Conservation (phyloP, 192 early-diverging fungal species). For the Entomortierella lignicola region DNA sequence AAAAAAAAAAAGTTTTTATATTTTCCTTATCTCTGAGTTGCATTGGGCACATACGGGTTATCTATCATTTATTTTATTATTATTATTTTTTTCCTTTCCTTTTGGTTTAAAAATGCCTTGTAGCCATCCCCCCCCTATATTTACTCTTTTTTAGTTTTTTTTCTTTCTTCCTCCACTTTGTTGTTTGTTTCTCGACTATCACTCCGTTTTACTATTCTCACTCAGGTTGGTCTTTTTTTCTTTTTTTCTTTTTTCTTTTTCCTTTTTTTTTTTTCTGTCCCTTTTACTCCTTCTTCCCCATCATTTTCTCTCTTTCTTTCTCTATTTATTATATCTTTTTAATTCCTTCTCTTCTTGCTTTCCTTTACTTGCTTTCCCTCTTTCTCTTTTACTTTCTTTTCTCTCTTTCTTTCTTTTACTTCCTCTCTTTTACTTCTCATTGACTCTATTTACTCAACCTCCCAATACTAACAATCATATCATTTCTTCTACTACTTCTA, state of each 20-base stretch:
- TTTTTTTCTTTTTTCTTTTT: neutral
- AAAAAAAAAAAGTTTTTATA: too few species aligned
- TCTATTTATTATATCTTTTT: neutral
- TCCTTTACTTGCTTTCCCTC: neutral
- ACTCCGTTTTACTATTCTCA: slow-evolving; percentile 1
- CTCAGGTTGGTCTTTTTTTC: neutral
- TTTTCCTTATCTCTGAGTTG: too few species aligned
- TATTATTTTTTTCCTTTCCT: too few species aligned
- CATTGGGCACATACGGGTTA: too few species aligned
- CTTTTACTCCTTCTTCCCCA: neutral
- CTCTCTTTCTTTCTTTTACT: neutral
- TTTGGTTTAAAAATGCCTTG: too few species aligned
- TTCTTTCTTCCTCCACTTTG: too few species aligned
- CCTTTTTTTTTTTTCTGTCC: neutral
- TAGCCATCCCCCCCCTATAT: too few species aligned
- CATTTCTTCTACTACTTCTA: neutral
- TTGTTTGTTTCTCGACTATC: too few species aligned
- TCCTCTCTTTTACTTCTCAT: slow-evolving; percentile 4
- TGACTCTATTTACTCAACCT: neutral
- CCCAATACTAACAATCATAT: too few species aligned
- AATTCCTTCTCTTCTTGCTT: too few species aligned
- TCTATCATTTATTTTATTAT: too few species aligned
- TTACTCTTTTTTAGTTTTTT: too few species aligned
- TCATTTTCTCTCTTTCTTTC: neutral
- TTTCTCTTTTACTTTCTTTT: neutral